These are phyloP conservation scores for Obba rivulosa DNA, from an alignment of 768 basidiomycete species.

Conservation along the genomic window DNA sequence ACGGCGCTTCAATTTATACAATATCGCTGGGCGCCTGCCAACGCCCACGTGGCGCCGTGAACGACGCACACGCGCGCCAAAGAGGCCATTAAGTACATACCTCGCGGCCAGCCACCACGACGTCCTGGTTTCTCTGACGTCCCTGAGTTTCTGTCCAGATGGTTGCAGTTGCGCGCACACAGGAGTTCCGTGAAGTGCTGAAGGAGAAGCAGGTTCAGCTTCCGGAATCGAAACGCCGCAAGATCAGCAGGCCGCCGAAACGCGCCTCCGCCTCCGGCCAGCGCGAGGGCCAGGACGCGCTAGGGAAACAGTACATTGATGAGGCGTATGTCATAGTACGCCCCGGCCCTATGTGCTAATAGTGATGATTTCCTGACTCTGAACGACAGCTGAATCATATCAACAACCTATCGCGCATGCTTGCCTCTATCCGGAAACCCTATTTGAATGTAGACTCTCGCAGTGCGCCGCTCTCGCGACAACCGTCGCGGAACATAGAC, in stretches of 20 bases:
- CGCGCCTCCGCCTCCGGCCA: conserved; percentile 26
- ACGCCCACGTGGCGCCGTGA: neutral
- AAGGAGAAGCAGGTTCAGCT: conserved; percentile 37
- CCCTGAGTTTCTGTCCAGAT: conserved; percentile 28
- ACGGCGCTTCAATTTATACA: conserved; percentile 1
- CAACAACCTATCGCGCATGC: conserved; percentile 62
- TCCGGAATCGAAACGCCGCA: conserved; percentile 49
- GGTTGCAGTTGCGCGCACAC: conserved; percentile 56
- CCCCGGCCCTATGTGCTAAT: conserved; percentile 5
- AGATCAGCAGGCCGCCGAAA: conserved; percentile 29
- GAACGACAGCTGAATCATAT: conserved; percentile 63
- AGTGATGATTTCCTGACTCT: conserved; percentile 3
- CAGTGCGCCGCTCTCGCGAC: conserved; percentile 44
- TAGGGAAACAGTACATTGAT: conserved; percentile 63
- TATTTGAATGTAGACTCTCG: conserved; percentile 80
- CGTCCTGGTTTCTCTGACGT: neutral
- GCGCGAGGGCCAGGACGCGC: conserved; percentile 31
- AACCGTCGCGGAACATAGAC: conserved; percentile 51
- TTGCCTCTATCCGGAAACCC: conserved; percentile 71
- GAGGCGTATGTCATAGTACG: conserved; percentile 72
- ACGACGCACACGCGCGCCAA: neutral
- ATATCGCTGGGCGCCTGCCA: neutral
- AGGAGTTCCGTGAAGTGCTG: conserved; percentile 52
- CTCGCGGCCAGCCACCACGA: neutral
- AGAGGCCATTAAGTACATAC: neutral